These are phyloP conservation scores for Penicillium italicum DNA, from an alignment of 2,329 filamentous ascomycete species.

Conservation along the genomic window DNA sequence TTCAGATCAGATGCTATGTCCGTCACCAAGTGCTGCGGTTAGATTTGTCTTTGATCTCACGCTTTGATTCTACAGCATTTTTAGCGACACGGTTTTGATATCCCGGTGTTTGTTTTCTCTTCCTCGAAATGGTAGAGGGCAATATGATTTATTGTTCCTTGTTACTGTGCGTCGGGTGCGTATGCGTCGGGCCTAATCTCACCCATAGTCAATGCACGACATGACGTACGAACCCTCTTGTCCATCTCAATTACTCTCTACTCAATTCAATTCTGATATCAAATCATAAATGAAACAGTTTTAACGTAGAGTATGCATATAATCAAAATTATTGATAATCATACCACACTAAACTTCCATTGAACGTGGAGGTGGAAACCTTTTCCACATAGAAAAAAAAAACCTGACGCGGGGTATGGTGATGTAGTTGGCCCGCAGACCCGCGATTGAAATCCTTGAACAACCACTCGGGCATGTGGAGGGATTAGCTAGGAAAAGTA, in stretches of 20 bases:
- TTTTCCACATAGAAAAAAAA: not conserved
- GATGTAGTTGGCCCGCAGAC: not conserved
- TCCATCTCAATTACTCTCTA: not conserved
- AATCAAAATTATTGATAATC: not conserved
- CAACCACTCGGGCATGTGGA: not conserved
- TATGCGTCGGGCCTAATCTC: not conserved
- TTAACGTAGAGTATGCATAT: not conserved
- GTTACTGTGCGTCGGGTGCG: not conserved
- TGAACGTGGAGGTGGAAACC: not conserved
- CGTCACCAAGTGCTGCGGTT: slow-evolving; percentile 3
- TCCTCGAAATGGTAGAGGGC: not conserved
- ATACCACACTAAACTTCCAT: no score
- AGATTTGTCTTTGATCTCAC: not conserved
- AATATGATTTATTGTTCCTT: not conserved
- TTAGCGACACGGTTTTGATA: not conserved
- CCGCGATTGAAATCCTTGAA: not conserved
- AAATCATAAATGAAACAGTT: not conserved
- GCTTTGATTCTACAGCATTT: not conserved
- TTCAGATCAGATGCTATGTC: not conserved
- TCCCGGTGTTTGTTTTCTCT: not conserved
- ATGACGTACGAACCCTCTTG: not conserved
- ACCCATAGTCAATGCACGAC: not conserved
- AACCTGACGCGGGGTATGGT: not conserved
- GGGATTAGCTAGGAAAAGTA: not conserved
- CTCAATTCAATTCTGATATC: not conserved